Evolutionary conservation across 2,329 filamentous ascomycete species (phyloP).

Genomic region (Pseudogymnoascus sp.): DNA sequence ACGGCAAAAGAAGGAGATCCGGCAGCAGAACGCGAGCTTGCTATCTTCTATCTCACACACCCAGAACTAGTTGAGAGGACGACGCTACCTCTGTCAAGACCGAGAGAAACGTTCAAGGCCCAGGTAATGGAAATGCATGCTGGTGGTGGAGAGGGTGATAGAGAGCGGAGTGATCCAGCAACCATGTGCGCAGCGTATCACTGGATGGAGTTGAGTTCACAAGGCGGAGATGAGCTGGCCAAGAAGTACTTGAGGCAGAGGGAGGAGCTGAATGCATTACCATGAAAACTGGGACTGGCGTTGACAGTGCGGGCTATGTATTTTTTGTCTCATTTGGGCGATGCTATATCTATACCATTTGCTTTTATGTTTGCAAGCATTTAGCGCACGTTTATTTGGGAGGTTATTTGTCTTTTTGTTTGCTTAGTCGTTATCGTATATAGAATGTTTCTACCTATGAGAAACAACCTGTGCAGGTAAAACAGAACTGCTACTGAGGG

Average conservation of each 20-base stretch:
- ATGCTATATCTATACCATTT: constrained; percentile 8
- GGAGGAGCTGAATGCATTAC: constrained; percentile 26
- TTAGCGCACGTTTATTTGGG: constrained; percentile 9
- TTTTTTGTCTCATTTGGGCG: not conserved
- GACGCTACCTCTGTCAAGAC: constrained; percentile 74
- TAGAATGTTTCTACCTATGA: not conserved
- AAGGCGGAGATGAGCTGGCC: constrained; percentile 79
- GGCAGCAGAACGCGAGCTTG: constrained; percentile 84
- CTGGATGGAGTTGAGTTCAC: constrained; percentile 89
- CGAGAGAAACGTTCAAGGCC: constrained; percentile 83
- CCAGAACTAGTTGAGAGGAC: constrained; percentile 76
- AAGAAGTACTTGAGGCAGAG: constrained; percentile 69
- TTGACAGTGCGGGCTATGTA: constrained; percentile 3
- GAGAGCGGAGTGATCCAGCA: constrained; percentile 65
- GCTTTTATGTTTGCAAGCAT: constrained; percentile 8
- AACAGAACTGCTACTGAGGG: constrained; percentile 8
- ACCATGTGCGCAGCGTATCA: constrained; percentile 92
- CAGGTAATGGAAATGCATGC: constrained; percentile 67
- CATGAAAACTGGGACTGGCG: constrained; percentile 15
- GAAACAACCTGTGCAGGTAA: constrained; percentile 9
- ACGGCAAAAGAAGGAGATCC: constrained; percentile 87
- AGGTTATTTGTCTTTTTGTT: not conserved
- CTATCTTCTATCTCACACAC: constrained; percentile 85
- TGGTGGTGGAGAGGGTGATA: constrained; percentile 43
- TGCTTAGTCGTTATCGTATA: not conserved